Evolutionary conservation across 345 rosid genomes (phyloP).

Genomic region (Eucalyptus melliodora): DNA sequence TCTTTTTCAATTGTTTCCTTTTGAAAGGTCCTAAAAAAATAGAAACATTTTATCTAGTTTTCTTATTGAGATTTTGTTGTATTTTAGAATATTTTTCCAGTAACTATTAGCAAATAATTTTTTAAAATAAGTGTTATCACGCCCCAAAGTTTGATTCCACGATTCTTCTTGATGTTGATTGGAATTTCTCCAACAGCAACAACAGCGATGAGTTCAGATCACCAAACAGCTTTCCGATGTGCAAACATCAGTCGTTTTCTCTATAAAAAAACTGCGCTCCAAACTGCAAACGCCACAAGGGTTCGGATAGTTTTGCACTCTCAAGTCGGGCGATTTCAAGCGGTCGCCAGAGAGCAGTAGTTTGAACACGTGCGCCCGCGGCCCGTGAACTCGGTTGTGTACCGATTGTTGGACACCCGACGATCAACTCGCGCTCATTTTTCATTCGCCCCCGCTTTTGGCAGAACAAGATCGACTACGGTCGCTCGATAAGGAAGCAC

Average conservation of each 20-base stretch:
- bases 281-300: background rate
- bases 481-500: background rate
- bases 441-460: background rate
- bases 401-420: background rate
- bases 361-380: background rate
- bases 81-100: no score
- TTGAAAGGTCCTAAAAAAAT: background rate
- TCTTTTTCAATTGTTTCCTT: background rate
- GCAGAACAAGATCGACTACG: background rate
- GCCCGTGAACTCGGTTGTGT: background rate
- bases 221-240: background rate
- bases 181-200: background rate
- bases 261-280: background rate
- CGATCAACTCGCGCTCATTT: background rate
- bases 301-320: background rate
- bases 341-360: no score
- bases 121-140: accelerated
- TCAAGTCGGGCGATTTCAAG: background rate
- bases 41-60: no score
- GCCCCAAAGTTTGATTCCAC: no score
- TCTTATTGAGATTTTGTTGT: no score
- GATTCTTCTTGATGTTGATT: background rate
- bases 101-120: no score
- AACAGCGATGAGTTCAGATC: background rate
- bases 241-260: background rate